Evolutionary conservation across 257 asterid species (phyloP), one percentile per base, ranked within the genome.

Genomic region (Prunella vulgaris): DNA sequence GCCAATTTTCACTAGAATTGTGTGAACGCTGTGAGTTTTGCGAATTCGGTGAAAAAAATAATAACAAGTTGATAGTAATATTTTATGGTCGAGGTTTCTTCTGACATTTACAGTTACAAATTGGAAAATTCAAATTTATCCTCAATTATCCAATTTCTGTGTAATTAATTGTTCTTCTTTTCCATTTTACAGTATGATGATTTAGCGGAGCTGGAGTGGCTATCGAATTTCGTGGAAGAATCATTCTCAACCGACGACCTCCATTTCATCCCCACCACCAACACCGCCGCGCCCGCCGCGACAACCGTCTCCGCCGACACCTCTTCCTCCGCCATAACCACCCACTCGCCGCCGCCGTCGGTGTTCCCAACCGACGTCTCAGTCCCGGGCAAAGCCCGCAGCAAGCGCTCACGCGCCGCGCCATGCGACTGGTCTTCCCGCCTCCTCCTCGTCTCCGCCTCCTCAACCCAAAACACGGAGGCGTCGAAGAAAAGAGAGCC

Each of bases 341-440:
- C 68, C 30, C 51, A 72, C 75, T 66, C 80, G 12, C 77, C 86
- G 5, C 82, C 87, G 9, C 84, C 85, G 9, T 78, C 87, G 4
- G 65, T 73, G 9, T 85, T 89, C 76, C 86, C 91, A 3, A 8
- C 86, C 71, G 97, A 91, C 67, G 88, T 90, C 13, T 81, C 91
- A 1, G 93, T 94, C 35, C 99, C 97, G 0, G 95, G 90, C 9
- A 94, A 91, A 82, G 99, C 97, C 53, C 96, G 99, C 24, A 90
- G 96, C 92, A 94, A 89, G 60, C 97, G 99, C n/a, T 81, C 97
- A 48, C 95, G 99, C 51, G 90, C 95, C 37, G 86, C 95, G 22
- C 99, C 99, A 7, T 82, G 96, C 79, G 95, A 86, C 84, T 94
- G 97, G 97, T 87, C 96, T 15, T 86, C 97, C 64, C 97, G 99